Evolutionary conservation across 129 eudicot genomes (phyloP), one percentile per base, ranked within the genome.

Genomic region (Dittrichia graveolens): DNA sequence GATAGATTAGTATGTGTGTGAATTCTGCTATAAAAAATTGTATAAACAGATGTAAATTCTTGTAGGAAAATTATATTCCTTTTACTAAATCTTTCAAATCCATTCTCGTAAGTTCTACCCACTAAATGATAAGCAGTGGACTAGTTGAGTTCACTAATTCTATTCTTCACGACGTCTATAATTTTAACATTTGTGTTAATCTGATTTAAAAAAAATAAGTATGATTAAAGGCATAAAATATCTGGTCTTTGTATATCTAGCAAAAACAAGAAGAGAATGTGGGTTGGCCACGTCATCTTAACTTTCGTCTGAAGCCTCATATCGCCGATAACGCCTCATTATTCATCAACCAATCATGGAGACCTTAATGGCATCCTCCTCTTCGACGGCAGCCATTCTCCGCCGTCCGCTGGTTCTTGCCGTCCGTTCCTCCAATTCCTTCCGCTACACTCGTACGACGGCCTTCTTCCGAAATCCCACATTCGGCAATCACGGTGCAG

Each of bases 231-330:
- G n/a, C n/a, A n/a, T n/a, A n/a, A n/a, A n/a, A n/a, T n/a, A n/a
- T n/a, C 31, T 24, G 1, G 31, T 24, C 4, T 6, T 54, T 18
- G 7, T 54, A 56, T 31, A 56, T 43, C 6, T 43, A 43, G 9
- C 6, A 18, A 56, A 15, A 56, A 35, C 7, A 35, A 41, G 8
- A 7, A 58, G 77, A 59, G 74, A 67, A 56, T 68, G 12, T 57
- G 73, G 18, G 1, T 76, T 37, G 60, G 49, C 74, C 80, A 76
- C 68, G 80, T 67, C 80, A 76, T 44, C 80, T 56, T 44, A 50
- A 42, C 43, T 56, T 57, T 15, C 19, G 15, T 55, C 80, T 58
- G 40, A 48, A 44, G 31, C 80, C 80, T 46, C 75, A 57, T 50
- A 78, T 63, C 78, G 18, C 49, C 78, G 73, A 71, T 71, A 78